Base-by-base conservation (phyloP, 306 rosid species). In the Cyclanthera cordifolia region DNA sequence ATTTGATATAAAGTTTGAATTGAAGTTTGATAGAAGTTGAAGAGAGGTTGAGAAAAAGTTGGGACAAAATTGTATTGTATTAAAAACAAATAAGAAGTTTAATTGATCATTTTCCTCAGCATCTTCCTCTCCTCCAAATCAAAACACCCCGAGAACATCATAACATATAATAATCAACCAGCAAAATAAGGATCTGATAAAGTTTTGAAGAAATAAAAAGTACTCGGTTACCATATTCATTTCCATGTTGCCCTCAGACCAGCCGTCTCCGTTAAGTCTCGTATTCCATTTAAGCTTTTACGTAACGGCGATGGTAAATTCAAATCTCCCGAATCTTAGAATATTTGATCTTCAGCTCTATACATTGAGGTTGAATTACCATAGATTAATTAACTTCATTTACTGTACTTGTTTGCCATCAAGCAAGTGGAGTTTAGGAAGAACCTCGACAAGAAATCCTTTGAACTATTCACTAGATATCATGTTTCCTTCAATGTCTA, bases 401-500 rank as follows among this genome's bases (percentile, higher is more conserved):
- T 69, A 76, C 24, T 69, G 86, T 75, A 84, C 50, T 30, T 53
- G 56, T 66, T 67, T 71, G 6, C 86, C 82, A 72, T 84, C 77
- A 47, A 84, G 73, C 84, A 84, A 71, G 79, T 79, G 66, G 2
- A 82, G 73, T 20, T 67, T 73, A 56, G 96, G 90, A 78, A 88
- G 55, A 67, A 82, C 80, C 83, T 79, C 82, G 72, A 76, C 78
- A 45, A 85, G 69, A 81, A 88, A 88, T 28, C 82, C 83, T 53
- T 55, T 79, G 43, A 87, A 85, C 58, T 66, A 79, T 74, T 86
- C 90, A 76, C 75, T 83, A 7, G 85, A 84, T 76, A 86, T 67
- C 47, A 71, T 70, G 78, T 90, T 86, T 67, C 96, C 94, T 17
- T 43, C 54, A 8, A 82, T 74, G 75, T 83, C 83, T 72, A 93